Evolutionary conservation across 345 rosid genomes (phyloP), one percentile per base, ranked within the genome.

Genomic region (Populus deltoides): DNA sequence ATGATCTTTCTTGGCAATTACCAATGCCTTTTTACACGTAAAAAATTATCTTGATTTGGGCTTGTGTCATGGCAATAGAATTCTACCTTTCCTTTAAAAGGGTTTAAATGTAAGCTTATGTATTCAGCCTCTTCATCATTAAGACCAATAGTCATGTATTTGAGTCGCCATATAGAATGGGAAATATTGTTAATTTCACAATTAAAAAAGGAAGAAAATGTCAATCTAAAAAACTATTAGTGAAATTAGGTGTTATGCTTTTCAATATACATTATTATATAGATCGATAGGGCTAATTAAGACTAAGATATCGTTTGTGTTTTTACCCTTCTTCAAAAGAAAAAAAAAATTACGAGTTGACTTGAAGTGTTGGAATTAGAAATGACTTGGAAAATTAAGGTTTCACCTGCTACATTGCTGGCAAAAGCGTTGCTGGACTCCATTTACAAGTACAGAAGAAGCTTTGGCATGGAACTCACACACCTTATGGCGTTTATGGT

Each of bases 361-460:
- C 33, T 43, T 49, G 73, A 70, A 41, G n/a, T 41, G 57, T 4
- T 20, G 53, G 33, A 31, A 68, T 25, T 18, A 29, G 22, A 51
- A 55, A 31, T 53, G 17, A 31, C 11, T 12, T 35, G 29, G 2
- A 16, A 74, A 75, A 76, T 83, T 83, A 83, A 88, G 90, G 90
- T 82, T 86, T 31, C 66, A 88, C 99, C 94, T 93, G 98, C 99
- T 96, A 82, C 99, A 96, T 92, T 93, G 99, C 83, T 96, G 99
- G 86, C 99, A 96, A 78, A 96, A 96, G 74, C 99, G 96, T 81
- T 91, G 92, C 10, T 84, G 90, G 70, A 81, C 78, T 57, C 93
- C 98, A 33, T 80, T 85, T 72, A 96, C 86, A 68, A 66, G 80
- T 51, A 87, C 98, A 25, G 67, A 68, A 6, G 93, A 36, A 74